phyloP scores from a whole-genome alignment of 2,329 filamentous ascomycete species.

The Diaporthe ilicicola region DNA sequence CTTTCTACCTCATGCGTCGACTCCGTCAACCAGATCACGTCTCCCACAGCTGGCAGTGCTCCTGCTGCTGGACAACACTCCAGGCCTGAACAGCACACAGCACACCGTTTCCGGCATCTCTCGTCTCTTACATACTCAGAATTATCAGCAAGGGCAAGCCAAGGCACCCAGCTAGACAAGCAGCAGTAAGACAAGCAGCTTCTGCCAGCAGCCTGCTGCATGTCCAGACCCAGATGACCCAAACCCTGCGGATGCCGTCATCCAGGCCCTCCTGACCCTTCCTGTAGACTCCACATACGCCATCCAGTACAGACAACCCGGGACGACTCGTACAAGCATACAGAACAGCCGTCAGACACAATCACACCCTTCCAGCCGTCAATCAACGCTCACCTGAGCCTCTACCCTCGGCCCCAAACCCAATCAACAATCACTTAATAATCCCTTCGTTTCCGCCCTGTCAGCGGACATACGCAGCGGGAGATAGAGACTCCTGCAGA shows the following conservation, averaged over 20 bases:
- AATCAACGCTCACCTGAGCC: not conserved
- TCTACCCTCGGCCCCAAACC: not conserved
- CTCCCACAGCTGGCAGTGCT: not conserved
- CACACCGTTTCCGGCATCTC: not conserved
- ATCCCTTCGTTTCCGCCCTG: slow-evolving; percentile 27
- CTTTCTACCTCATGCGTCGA: not conserved
- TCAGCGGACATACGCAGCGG: slow-evolving; percentile 31
- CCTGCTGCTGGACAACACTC: not conserved
- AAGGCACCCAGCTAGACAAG: not conserved
- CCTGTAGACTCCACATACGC: not conserved
- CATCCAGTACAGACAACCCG: not conserved
- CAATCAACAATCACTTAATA: not conserved
- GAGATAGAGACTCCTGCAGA: slow-evolving; percentile 50
- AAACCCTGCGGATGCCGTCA: slow-evolving; percentile 31
- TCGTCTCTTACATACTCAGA: not conserved
- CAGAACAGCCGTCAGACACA: too few relatives aligned
- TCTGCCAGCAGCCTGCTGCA: slow-evolving; percentile 16
- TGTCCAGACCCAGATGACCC: slow-evolving; percentile 17
- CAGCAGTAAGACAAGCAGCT: not conserved
- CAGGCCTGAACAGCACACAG: not conserved
- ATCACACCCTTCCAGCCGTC: not conserved
- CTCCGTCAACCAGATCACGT: not conserved
- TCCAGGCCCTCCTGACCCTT: slow-evolving; percentile 20
- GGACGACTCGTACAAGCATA: not conserved
- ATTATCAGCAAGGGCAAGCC: not conserved